Percentiles rank a stretch among this genome's conserved stretches.
phyloP scores from a whole-genome alignment of 2,329 filamentous ascomycete genomes.

The Clarireedia monteithiana region DNA sequence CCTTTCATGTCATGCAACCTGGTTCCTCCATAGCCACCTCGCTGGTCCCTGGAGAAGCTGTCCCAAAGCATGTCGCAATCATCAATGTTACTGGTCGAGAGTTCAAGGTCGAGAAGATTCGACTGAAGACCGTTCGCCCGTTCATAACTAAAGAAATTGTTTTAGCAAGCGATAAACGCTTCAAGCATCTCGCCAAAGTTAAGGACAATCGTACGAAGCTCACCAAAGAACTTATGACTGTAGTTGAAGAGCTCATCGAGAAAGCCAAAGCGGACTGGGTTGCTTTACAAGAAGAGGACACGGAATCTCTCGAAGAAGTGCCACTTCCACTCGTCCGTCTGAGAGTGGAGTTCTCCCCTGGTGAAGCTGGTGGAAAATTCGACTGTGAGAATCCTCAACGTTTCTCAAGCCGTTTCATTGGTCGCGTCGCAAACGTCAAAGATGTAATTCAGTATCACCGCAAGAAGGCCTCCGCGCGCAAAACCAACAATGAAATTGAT shows the following conservation, averaged over 20 bases:
- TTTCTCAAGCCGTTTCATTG: conserved; percentile 86
- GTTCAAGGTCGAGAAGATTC: conserved; percentile 72
- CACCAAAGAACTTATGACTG: conserved; percentile 64
- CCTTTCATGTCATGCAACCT: conserved; percentile 94
- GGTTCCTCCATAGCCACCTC: conserved; percentile 95
- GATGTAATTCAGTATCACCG: conserved; percentile 91
- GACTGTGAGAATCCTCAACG: conserved; percentile 93
- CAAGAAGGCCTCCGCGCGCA: conserved; percentile 60
- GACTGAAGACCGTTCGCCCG: conserved; percentile 80
- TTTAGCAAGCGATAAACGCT: conserved; percentile 65
- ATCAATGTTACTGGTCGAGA: conserved; percentile 75
- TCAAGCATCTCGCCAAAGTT: conserved; percentile 70
- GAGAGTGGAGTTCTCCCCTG: conserved; percentile 82
- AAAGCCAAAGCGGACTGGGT: conserved; percentile 78
- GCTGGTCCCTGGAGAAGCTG: conserved; percentile 80
- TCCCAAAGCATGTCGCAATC: conserved; percentile 83
- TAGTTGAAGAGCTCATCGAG: conserved; percentile 82
- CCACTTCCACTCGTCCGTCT: conserved; percentile 82
- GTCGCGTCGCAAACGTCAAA: conserved; percentile 86
- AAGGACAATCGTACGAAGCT: conserved; percentile 78
- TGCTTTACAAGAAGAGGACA: conserved; percentile 56
- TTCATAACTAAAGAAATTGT: conserved; percentile 82
- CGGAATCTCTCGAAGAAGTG: conserved; percentile 48
- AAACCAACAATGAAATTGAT: conserved; percentile 37
- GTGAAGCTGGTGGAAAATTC: conserved; percentile 77